Percentiles rank a stretch among this genome's conserved stretches.
Evolutionary conservation across 192 early-diverging fungal species (phyloP).

Genomic region (Entophlyctis helioformis): DNA sequence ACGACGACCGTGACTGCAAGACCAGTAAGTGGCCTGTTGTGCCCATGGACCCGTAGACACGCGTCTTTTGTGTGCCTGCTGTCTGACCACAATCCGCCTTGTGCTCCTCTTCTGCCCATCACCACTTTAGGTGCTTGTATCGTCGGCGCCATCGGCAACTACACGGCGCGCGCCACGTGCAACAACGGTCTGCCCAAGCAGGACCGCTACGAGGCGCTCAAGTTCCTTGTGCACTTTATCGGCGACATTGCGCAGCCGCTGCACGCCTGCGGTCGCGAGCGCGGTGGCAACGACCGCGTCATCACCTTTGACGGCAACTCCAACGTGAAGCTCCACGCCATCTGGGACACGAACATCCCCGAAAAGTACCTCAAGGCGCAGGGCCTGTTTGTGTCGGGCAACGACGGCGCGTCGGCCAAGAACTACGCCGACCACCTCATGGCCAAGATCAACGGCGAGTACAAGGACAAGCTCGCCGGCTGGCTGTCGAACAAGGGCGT

Average conservation of each 20-base stretch:
- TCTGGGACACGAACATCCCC: constrained; percentile 6
- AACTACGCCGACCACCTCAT: constrained; percentile 9
- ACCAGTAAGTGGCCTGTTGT: too few relatives aligned
- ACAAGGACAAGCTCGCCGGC: not conserved
- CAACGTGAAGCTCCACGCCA: constrained; percentile 1
- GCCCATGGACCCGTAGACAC: too few relatives aligned
- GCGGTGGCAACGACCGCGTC: constrained; percentile 14
- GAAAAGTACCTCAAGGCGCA: not conserved
- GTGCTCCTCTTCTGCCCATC: too few relatives aligned
- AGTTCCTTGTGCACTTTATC: constrained; percentile 15
- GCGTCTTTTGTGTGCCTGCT: too few relatives aligned
- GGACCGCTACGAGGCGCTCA: constrained; percentile 3
- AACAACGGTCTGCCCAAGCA: not conserved
- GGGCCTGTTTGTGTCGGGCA: constrained; percentile 1
- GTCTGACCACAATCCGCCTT: too few relatives aligned
- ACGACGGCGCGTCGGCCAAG: constrained; percentile 2
- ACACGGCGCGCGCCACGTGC: constrained; percentile 2
- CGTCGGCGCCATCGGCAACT: constrained; percentile 12
- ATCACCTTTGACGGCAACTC: not conserved
- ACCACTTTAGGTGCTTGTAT: constrained; percentile 7
- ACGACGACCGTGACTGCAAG: too few relatives aligned
- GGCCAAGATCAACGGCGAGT: constrained; percentile 6
- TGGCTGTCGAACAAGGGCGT: too few relatives aligned
- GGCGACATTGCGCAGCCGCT: constrained; percentile 23
- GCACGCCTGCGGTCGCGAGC: constrained; percentile 14